Evolutionary conservation across 2,329 filamentous ascomycete genomes (phyloP).

Genomic region (Fusarium lyarnte): DNA sequence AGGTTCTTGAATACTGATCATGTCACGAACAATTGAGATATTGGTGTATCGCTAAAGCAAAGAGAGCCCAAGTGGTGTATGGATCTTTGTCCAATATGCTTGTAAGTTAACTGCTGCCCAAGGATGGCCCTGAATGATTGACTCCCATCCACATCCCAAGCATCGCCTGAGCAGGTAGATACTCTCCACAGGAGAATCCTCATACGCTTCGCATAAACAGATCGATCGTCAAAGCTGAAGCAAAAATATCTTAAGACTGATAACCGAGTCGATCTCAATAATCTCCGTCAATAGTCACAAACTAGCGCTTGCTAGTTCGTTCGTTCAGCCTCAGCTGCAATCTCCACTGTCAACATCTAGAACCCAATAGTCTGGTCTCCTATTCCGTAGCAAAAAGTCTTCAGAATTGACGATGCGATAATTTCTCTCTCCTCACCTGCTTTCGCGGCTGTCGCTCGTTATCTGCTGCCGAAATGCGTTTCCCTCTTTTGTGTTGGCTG

Average conservation of each 20-base stretch:
- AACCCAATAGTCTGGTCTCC: neutral
- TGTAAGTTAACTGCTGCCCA: neutral
- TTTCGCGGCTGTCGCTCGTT: neutral
- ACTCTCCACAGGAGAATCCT: neutral
- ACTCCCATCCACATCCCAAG: neutral
- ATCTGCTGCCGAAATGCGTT: neutral
- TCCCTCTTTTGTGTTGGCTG: neutral
- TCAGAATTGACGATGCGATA: fast-evolving
- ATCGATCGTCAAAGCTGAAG: neutral
- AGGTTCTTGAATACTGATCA: neutral
- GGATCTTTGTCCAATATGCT: neutral
- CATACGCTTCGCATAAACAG: neutral
- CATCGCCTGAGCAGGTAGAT: neutral
- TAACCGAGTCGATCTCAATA: neutral
- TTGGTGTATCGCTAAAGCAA: too few species aligned
- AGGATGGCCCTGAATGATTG: neutral
- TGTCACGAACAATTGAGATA: neutral
- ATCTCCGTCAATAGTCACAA: neutral
- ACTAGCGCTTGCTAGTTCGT: neutral
- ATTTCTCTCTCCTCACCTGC: fast-evolving
- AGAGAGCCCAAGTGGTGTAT: neutral
- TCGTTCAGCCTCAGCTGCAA: neutral
- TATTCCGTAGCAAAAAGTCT: neutral
- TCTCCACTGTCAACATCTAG: neutral
- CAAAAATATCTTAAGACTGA: neutral